Percentiles rank a stretch among this genome's conserved stretches.
Conservation (phyloP, 306 rosid genomes). For the Ziziphus jujuba region DNA sequence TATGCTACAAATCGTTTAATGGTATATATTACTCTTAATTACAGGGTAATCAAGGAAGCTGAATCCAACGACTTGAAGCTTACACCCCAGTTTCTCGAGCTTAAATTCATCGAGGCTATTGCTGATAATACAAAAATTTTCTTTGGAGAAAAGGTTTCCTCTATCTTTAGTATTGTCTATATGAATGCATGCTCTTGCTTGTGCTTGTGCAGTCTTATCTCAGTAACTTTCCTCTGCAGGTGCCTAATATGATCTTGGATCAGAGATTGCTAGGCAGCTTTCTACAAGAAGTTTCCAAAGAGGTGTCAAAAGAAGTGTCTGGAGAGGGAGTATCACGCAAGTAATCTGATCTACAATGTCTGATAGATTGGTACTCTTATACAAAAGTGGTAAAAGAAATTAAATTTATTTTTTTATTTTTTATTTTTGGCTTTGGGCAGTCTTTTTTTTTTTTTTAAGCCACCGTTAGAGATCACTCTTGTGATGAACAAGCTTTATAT, state of each 20-base stretch:
- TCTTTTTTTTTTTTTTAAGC: no score
- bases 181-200: neutral
- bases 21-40: slow-evolving; percentile 13
- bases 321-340: slow-evolving; percentile 16
- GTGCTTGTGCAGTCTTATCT: slow-evolving; percentile 23
- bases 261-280: slow-evolving; percentile 86
- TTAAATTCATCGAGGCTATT: slow-evolving; percentile 75
- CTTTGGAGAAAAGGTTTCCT: slow-evolving; percentile 88
- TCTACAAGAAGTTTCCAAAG: slow-evolving; percentile 46
- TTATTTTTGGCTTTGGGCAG: no score
- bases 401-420: no score
- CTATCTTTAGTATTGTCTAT: neutral
- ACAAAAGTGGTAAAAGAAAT: neutral
- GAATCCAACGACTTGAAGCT: slow-evolving; percentile 93
- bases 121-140: slow-evolving; percentile 85
- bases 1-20: neutral
- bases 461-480: no score
- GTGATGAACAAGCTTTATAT: no score
- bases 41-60: slow-evolving; percentile 74
- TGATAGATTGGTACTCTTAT: neutral
- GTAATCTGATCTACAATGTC: neutral
- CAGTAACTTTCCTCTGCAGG: slow-evolving; percentile 41
- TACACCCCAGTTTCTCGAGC: slow-evolving; percentile 89
- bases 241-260: slow-evolving; percentile 80
- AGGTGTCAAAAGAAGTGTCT: slow-evolving; percentile 15